Evolutionary conservation across 2,329 filamentous ascomycete species (phyloP).

Genomic region (Cryoendolithus antarcticus): DNA sequence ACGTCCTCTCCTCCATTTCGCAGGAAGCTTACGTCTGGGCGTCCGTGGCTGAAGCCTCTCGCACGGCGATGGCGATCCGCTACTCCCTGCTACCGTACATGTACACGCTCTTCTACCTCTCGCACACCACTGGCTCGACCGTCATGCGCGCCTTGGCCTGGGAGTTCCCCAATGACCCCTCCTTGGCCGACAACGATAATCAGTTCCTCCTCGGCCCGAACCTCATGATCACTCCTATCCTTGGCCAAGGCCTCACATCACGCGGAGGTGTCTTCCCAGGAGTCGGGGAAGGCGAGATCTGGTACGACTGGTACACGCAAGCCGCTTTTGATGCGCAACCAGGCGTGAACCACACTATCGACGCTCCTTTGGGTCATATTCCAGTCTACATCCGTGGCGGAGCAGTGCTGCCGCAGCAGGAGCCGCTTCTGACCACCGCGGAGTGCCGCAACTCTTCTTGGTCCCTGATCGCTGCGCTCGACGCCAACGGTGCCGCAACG

Average conservation of each 20-base stretch:
- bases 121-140: slow-evolving; percentile 53
- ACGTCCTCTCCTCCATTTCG: slow-evolving; percentile 44
- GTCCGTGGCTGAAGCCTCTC: slow-evolving; percentile 52
- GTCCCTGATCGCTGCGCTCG: slow-evolving; percentile 53
- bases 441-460: slow-evolving; percentile 53
- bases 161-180: slow-evolving; percentile 62
- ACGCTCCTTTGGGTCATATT: slow-evolving; percentile 54
- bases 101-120: slow-evolving; percentile 59
- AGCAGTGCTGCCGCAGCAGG: slow-evolving; percentile 53
- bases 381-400: slow-evolving; percentile 61
- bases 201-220: slow-evolving; percentile 61
- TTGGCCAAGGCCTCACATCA: slow-evolving; percentile 47
- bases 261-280: slow-evolving; percentile 62
- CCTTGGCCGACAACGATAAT: slow-evolving; percentile 51
- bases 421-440: slow-evolving; percentile 54
- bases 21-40: slow-evolving; percentile 65
- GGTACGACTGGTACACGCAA: slow-evolving; percentile 74
- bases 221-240: slow-evolving; percentile 55
- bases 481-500: slow-evolving; percentile 40
- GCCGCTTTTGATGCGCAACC: slow-evolving; percentile 39
- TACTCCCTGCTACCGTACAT: slow-evolving; percentile 63
- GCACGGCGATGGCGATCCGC: slow-evolving; percentile 55
- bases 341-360: slow-evolving; percentile 47
- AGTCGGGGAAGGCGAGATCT: slow-evolving; percentile 44
- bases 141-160: slow-evolving; percentile 62